A percentile compares a stretch with the other conserved stretches of the same genome.
phyloP scores from a whole-genome alignment of 345 rosid genomes.

The Lumnitzera littorea region DNA sequence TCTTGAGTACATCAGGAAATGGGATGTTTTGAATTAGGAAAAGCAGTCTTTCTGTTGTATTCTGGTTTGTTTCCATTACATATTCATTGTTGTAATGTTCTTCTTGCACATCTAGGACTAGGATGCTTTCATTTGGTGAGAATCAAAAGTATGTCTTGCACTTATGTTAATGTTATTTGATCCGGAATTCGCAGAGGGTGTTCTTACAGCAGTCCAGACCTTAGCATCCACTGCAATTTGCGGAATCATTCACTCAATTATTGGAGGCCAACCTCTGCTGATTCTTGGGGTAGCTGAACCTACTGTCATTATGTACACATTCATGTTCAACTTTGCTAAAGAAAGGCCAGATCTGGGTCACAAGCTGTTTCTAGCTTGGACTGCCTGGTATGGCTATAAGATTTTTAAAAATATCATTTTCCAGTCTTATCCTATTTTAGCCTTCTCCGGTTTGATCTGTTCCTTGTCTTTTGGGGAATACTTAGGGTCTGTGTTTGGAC shows the following conservation, averaged over 20 bases:
- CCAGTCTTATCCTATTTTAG: not conserved
- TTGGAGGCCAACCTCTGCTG: slow-evolving; percentile 96
- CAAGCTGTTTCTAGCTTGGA: slow-evolving; percentile 80
- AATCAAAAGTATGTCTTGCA: not conserved
- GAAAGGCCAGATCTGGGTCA: slow-evolving; percentile 77
- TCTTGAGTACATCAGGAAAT: too few species aligned
- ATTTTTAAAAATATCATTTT: not conserved
- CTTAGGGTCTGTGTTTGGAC: slow-evolving; percentile 97
- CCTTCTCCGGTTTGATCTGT: slow-evolving; percentile 4
- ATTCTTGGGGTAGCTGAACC: slow-evolving; percentile 99
- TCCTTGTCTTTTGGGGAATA: slow-evolving; percentile 8
- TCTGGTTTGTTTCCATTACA: too few species aligned
- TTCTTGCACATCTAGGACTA: too few species aligned
- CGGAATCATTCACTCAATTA: slow-evolving; percentile 81
- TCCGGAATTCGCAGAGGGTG: slow-evolving; percentile 48
- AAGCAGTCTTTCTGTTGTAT: too few species aligned
- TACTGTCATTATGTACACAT: slow-evolving; percentile 92
- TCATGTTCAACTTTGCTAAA: slow-evolving; percentile 94
- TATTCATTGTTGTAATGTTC: too few species aligned
- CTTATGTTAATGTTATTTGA: not conserved
- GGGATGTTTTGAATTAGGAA: too few species aligned
- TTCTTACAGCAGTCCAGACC: slow-evolving; percentile 94
- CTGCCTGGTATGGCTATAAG: slow-evolving; percentile 57
- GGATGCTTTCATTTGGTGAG: not conserved
- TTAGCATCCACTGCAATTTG: slow-evolving; percentile 85